phyloP scores from a whole-genome alignment of 352 stramenopile species.

The Globisporangium mamillatum region DNA sequence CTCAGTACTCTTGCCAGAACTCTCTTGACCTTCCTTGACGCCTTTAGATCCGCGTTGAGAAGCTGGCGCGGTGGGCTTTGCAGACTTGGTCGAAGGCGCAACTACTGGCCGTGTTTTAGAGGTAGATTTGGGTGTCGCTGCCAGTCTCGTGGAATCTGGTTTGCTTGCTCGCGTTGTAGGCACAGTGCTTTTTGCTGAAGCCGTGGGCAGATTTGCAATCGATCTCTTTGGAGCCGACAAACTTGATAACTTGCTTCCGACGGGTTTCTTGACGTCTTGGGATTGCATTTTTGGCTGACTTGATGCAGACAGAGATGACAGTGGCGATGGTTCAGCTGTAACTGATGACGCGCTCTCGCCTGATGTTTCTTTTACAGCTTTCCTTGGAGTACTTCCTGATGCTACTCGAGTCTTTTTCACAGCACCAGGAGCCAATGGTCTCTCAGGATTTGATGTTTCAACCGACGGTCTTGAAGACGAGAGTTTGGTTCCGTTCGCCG shows the following conservation, averaged over 20 bases:
- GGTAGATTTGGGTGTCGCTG: constrained; percentile 5
- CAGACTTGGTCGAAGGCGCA: constrained; percentile 1
- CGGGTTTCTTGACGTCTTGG: constrained; percentile 4
- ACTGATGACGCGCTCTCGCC: background rate
- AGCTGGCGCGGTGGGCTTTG: background rate
- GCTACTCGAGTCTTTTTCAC: constrained; percentile 2
- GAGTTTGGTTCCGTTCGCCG: constrained; percentile 1
- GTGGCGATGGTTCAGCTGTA: background rate
- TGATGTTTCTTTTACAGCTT: background rate
- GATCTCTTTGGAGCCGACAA: constrained; percentile 1
- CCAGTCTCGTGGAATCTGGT: background rate
- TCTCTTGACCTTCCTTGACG: background rate
- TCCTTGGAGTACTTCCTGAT: background rate
- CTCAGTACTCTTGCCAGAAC: background rate
- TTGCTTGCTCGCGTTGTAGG: background rate
- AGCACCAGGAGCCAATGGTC: background rate
- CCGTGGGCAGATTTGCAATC: background rate
- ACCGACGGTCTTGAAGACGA: background rate
- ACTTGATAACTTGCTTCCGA: constrained; percentile 11
- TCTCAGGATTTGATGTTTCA: background rate
- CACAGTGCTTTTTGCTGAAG: background rate
- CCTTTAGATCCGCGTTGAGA: background rate
- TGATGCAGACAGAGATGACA: background rate
- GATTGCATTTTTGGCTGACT: constrained; percentile 7
- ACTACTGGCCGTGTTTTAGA: constrained; percentile 4